Conservation (phyloP, 2,329 filamentous ascomycete species). For the Tolypocladium tundrense region DNA sequence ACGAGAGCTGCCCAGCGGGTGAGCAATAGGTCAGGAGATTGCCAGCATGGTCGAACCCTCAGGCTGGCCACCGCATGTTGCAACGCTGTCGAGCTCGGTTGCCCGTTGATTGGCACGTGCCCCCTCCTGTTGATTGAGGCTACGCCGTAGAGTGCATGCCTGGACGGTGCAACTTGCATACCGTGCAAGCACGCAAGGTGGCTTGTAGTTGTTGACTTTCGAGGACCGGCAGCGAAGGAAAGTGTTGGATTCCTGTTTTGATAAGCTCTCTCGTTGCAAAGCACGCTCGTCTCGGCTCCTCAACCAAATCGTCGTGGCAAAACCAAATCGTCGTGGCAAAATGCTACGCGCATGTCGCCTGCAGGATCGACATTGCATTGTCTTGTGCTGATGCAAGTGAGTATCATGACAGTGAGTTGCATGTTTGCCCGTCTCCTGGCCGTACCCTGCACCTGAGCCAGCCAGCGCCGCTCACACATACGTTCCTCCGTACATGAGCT, state of each 20-base stretch:
- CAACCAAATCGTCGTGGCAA: neutral
- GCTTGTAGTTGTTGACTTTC: neutral
- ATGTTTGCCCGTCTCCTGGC: neutral
- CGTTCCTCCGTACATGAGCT: neutral
- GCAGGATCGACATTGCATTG: neutral
- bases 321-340: neutral
- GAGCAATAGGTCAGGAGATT: neutral
- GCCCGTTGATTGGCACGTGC: neutral
- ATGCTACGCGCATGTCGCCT: neutral
- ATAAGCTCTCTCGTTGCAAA: neutral
- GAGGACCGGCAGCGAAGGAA: neutral
- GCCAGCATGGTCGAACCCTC: neutral
- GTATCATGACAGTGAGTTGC: neutral
- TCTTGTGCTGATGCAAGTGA: neutral
- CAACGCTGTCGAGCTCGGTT: neutral
- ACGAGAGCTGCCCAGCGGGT: neutral
- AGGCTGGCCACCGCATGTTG: neutral
- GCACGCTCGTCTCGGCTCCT: neutral
- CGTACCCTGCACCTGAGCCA: no score
- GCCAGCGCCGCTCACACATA: neutral
- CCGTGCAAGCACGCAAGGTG: no score
- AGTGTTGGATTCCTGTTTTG: neutral
- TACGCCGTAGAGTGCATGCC: neutral
- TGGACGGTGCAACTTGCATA: neutral
- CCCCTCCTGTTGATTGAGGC: neutral